Conservation (phyloP, 306 rosid species). For the Trifolium subterraneum region DNA sequence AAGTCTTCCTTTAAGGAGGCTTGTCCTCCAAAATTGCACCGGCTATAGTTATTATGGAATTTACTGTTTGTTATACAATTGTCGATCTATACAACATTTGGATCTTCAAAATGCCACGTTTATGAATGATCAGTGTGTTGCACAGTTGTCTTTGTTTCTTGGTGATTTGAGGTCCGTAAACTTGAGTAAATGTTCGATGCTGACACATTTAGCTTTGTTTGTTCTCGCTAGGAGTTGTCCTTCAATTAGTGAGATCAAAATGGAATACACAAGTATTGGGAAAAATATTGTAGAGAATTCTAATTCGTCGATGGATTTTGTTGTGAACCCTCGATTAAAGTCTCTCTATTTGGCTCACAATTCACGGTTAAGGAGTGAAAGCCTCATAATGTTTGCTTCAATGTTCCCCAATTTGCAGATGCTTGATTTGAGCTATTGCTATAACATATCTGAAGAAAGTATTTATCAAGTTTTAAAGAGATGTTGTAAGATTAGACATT, state of each 20-base stretch:
- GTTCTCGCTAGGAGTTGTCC: constrained; percentile 60
- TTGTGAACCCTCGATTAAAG: no score
- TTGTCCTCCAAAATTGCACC: no score
- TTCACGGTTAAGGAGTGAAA: no score
- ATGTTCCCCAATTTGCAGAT: no score
- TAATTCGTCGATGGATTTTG: no score
- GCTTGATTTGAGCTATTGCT: no score
- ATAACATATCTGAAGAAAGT: background rate
- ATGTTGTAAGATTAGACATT: background rate
- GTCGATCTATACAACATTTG: background rate
- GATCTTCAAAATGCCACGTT: background rate
- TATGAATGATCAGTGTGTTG: background rate
- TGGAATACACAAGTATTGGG: constrained; percentile 35
- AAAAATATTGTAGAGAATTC: no score
- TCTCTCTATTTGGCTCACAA: no score
- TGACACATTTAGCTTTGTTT: constrained; percentile 28
- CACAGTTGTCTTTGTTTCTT: background rate
- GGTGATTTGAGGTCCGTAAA: background rate
- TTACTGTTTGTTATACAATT: background rate
- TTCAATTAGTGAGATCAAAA: constrained; percentile 12
- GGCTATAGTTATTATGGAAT: background rate
- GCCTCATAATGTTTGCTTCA: no score
- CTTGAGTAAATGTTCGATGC: no score
- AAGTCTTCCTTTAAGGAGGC: no score
- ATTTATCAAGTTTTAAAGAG: background rate